phyloP scores from a whole-genome alignment of 2,329 filamentous ascomycete species.

The Onygenales sp. region DNA sequence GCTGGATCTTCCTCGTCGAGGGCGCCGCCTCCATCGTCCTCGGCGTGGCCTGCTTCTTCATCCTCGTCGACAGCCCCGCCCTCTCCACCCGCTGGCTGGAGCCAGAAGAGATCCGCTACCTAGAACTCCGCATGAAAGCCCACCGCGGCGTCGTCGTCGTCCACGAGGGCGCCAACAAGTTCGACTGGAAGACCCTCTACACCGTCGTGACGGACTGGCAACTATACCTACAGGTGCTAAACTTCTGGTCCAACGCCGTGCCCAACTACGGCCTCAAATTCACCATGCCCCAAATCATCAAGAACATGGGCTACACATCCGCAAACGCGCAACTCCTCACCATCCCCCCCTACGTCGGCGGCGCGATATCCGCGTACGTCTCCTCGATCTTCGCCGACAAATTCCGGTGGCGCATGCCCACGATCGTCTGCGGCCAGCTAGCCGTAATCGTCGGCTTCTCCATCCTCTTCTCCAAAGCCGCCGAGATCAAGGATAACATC shows the following conservation, averaged over 20 bases:
- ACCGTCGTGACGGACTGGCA: slow-evolving; percentile 41
- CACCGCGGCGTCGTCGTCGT: slow-evolving; percentile 11
- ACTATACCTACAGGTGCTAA: slow-evolving; percentile 34
- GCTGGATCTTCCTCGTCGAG: slow-evolving; percentile 43
- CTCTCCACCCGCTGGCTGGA: slow-evolving; percentile 28
- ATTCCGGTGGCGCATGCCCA: slow-evolving; percentile 31
- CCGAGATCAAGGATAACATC: slow-evolving; percentile 30
- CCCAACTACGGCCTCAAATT: slow-evolving; percentile 26
- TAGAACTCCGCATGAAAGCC: slow-evolving; percentile 30
- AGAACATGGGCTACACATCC: slow-evolving; percentile 33
- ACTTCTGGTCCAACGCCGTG: slow-evolving; percentile 36
- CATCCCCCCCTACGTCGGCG: slow-evolving; percentile 29
- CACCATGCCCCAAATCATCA: slow-evolving; percentile 32
- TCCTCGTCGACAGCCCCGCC: slow-evolving; percentile 29
- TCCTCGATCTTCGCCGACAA: slow-evolving; percentile 30
- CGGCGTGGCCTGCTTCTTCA: slow-evolving; percentile 30
- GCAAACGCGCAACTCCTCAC: slow-evolving; percentile 22
- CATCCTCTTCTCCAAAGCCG: slow-evolving; percentile 29
- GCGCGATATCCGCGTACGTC: slow-evolving; percentile 17
- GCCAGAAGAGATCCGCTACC: slow-evolving; percentile 31
- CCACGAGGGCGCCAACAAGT: slow-evolving; percentile 15
- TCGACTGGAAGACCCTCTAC: slow-evolving; percentile 26
- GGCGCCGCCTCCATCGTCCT: slow-evolving; percentile 61
- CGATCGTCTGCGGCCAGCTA: slow-evolving; percentile 27
- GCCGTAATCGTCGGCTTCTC: slow-evolving; percentile 27